phyloP scores from a whole-genome alignment of 2,329 filamentous ascomycete genomes.

The Hymenoscyphus infarciens region DNA sequence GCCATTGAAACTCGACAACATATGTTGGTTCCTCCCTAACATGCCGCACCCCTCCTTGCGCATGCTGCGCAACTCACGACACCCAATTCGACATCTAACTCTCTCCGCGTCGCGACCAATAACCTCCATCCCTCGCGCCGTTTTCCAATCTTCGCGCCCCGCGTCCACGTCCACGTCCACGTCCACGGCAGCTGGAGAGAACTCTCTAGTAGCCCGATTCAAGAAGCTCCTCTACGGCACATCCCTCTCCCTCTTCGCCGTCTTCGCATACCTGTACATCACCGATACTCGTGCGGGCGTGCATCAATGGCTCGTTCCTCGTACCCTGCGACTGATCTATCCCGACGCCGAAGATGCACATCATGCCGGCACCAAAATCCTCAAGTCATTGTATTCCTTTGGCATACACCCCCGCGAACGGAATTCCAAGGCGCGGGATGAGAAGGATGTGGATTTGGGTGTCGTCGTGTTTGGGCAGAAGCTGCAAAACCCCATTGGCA shows the following conservation, averaged over 20 bases:
- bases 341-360: constrained; percentile 91
- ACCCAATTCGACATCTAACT: constrained; percentile 12
- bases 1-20: constrained; percentile 9
- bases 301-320: constrained; percentile 66
- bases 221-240: constrained; percentile 52
- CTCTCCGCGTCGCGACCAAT: constrained; percentile 20
- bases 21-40: constrained; percentile 9
- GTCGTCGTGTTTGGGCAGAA: constrained; percentile 68
- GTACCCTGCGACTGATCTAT: constrained; percentile 60
- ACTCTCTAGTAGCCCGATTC: constrained; percentile 41
- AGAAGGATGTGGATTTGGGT: constrained; percentile 38
- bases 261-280: constrained; percentile 60
- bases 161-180: constrained; percentile 23
- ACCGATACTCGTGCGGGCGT: constrained; percentile 71
- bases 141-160: constrained; percentile 13
- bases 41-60: constrained; percentile 25
- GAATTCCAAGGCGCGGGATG: constrained; percentile 22
- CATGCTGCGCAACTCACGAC: constrained; percentile 18
- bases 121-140: constrained; percentile 13
- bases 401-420: constrained; percentile 82
- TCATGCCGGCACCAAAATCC: constrained; percentile 65
- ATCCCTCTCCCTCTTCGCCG: constrained; percentile 45
- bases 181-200: constrained; percentile 27
- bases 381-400: constrained; percentile 71
- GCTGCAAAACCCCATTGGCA: constrained; percentile 83